A percentile compares a stretch with the other conserved stretches of the same genome.
Evolutionary conservation across 202 grass and related monocot species (phyloP).

Genomic region (Saccharum hybrid): DNA sequence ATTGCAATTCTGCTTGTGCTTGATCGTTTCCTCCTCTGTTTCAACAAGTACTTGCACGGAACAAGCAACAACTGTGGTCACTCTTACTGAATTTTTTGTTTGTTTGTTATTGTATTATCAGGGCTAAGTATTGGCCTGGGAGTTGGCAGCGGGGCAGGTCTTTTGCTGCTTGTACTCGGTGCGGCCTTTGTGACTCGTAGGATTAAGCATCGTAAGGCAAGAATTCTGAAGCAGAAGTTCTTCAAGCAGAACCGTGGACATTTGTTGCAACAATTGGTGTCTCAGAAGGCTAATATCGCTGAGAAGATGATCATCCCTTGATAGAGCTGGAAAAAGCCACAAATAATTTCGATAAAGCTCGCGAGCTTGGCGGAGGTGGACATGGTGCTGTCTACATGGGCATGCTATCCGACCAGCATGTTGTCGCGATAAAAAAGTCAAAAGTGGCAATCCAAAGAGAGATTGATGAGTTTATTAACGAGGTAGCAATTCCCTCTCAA

Average conservation of each 20-base stretch:
- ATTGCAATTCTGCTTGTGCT: neutral
- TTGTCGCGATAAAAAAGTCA: neutral
- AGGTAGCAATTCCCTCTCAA: neutral
- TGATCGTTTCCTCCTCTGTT: neutral
- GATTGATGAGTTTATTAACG: neutral
- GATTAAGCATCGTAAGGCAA: neutral
- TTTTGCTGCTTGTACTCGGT: neutral
- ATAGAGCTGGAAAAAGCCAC: slow-evolving; percentile 2
- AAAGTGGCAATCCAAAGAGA: neutral
- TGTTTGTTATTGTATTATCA: neutral
- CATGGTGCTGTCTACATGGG: neutral
- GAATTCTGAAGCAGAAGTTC: neutral
- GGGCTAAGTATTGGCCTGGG: neutral
- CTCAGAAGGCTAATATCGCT: neutral
- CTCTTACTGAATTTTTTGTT: no score
- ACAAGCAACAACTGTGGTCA: no score
- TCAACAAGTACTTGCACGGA: neutral
- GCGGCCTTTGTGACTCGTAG: neutral
- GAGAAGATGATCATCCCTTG: slow-evolving; percentile 10
- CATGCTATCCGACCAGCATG: neutral
- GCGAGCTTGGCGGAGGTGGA: neutral
- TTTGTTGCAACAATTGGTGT: slow-evolving; percentile 5
- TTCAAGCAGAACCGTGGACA: slow-evolving; percentile 3
- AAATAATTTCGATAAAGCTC: neutral
- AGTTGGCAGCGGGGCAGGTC: slow-evolving; percentile 3